Base-by-base conservation (phyloP, 2,329 filamentous ascomycete species). In the Fusarium vanettenii region DNA sequence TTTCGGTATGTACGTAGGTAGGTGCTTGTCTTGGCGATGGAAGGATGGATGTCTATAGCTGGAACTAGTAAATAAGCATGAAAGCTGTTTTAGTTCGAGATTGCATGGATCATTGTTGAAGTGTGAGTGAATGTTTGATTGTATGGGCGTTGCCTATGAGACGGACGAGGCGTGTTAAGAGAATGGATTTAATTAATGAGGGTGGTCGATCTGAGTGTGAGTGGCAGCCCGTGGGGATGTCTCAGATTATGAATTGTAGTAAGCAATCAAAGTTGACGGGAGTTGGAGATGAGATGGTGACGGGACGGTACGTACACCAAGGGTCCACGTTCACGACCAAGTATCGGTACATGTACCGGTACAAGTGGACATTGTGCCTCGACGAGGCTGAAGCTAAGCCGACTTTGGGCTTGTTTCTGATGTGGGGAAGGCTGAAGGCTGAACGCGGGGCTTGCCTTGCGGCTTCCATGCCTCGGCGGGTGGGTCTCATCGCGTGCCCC, bases 31-130 rank as follows among this genome's bases (percentile, higher is more conserved):
- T 69, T 71, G 70, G 61, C 60, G 66, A 55, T 55, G 48, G 48
- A 55, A 20, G 18, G 48, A 31, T 55, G 48, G 48, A 68, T 71
- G 68, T 75, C 56, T 68, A 72, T 73, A 76, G 72, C 63, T 69
- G 67, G 72, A 75, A 68, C 65, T 71, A 74, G 73, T 77, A 77
- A 72, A 76, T 72, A 77, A 67, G 67, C 67, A 69, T 66, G 43
- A 77, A 68, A 67, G 60, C 70, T 71, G 56, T 73, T 66, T 71
- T 37, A 60, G 41, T 52, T 70, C 33, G 45, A 65, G 61, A 55
- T 25, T 45, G 48, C 35, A 20, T 52, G 43, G 45, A 31, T 50
- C 8, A n/a, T 50, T 55, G 27, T 55, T n/a, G 10, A 31, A 31
- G 18, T 2, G 5, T 29, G 2, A 20, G 18, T 41, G 45, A 45